Percentiles rank a stretch among this genome's conserved stretches.
Evolutionary conservation across 306 rosid genomes (phyloP).

Genomic region (Cyamopsis tetragonoloba): DNA sequence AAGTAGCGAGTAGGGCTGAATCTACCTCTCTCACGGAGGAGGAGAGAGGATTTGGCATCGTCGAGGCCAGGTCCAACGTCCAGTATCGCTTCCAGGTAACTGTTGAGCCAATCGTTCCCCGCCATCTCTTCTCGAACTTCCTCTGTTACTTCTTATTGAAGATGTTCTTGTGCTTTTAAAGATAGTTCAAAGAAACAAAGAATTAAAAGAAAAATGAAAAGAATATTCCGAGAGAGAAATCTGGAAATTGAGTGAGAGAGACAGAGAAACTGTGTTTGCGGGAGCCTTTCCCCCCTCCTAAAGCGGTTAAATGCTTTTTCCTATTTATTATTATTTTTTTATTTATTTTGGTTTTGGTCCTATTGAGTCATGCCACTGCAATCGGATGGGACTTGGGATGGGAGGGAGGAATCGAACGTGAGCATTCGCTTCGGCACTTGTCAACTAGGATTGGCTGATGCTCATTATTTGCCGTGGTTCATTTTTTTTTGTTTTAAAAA

Average conservation of each 20-base stretch:
- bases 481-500: no score
- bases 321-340: neutral
- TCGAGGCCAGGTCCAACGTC: slow-evolving; percentile 89
- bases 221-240: slow-evolving; percentile 25
- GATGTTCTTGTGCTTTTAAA: neutral
- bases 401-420: no score
- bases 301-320: slow-evolving; percentile 22
- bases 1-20: slow-evolving; percentile 97
- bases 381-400: slow-evolving; percentile 4
- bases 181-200: neutral
- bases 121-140: slow-evolving; percentile 41
- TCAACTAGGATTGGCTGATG: slow-evolving; percentile 19
- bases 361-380: neutral
- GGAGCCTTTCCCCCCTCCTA: neutral
- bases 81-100: slow-evolving; percentile 88
- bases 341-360: neutral
- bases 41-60: slow-evolving; percentile 75
- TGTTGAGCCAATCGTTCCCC: slow-evolving; percentile 94
- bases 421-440: neutral
- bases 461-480: no score
- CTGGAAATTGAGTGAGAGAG: slow-evolving; percentile 26
- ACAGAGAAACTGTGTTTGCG: neutral
- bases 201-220: neutral
- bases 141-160: neutral
- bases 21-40: slow-evolving; percentile 88